phyloP scores from a whole-genome alignment of 805 yeast genomes.

The Candida ficus region DNA sequence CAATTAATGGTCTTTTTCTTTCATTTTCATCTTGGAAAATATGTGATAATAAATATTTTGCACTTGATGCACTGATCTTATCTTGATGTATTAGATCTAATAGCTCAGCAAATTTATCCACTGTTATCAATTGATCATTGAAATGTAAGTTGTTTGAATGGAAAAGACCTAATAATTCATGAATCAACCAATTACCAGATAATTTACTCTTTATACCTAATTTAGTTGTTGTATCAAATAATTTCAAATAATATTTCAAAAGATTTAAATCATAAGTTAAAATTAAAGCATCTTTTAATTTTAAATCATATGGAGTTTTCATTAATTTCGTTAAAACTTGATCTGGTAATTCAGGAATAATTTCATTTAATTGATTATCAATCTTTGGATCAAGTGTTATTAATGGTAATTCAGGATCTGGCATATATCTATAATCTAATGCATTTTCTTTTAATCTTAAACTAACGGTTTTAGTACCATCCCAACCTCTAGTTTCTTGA shows the following conservation, averaged over 20 bases:
- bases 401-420: constrained; percentile 83
- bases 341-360: constrained; percentile 62
- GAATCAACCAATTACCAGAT: constrained; percentile 76
- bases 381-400: constrained; percentile 43
- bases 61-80: constrained; percentile 59
- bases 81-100: constrained; percentile 41
- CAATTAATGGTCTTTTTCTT: constrained; percentile 28
- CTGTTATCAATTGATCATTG: constrained; percentile 29
- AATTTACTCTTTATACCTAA: constrained; percentile 23
- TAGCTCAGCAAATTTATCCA: constrained; percentile 47
- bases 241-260: constrained; percentile 45
- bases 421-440: constrained; percentile 88
- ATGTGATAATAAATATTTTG: constrained; percentile 58
- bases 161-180: constrained; percentile 70
- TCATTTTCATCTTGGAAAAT: constrained; percentile 46
- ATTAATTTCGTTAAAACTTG: constrained; percentile 42
- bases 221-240: constrained; percentile 27
- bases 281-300: constrained; percentile 71
- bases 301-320: constrained; percentile 46
- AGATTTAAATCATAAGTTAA: constrained; percentile 48
- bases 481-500: constrained; percentile 89
- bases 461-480: constrained; percentile 62
- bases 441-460: constrained; percentile 75
- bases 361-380: constrained; percentile 32
- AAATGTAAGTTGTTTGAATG: constrained; percentile 42